Conservation (phyloP, 768 basidiomycete species). For the Daedalea quercina region DNA sequence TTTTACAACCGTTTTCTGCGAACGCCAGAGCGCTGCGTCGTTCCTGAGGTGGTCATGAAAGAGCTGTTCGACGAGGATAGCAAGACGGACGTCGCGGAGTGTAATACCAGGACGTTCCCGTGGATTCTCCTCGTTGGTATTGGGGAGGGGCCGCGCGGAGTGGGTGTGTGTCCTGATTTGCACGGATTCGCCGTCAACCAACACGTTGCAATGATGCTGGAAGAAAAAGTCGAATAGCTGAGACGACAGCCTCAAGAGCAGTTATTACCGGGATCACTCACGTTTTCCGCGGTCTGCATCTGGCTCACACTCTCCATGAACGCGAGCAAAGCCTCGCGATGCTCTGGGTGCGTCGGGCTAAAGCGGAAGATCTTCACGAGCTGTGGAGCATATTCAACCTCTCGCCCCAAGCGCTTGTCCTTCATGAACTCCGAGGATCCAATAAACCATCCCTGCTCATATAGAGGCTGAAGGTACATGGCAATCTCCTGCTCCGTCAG, state of each 20-base stretch:
- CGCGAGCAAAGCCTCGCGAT: not conserved
- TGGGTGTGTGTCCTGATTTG: conserved; percentile 1
- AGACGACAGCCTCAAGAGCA: not conserved
- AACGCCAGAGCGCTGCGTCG: not conserved
- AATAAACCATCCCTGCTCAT: conserved; percentile 7
- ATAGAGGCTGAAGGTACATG: conserved; percentile 11
- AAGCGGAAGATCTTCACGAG: conserved; percentile 9
- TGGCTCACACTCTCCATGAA: conserved; percentile 1
- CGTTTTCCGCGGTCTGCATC: conserved; percentile 6
- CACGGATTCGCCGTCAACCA: not conserved
- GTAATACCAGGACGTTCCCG: conserved; percentile 35
- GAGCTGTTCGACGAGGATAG: conserved; percentile 31
- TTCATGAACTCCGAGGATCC: not conserved
- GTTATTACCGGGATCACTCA: not conserved
- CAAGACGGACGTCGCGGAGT: conserved; percentile 43
- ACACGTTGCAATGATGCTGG: conserved; percentile 1
- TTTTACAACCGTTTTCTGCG: not conserved
- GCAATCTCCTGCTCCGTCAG: conserved; percentile 9
- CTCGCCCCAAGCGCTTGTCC: not conserved
- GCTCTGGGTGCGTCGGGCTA: not conserved
- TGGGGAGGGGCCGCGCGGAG: not conserved
- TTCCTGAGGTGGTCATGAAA: not conserved
- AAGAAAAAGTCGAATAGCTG: not conserved
- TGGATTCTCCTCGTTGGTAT: not conserved
- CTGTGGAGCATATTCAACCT: not conserved